Conservation (phyloP, 768 basidiomycete species). For the Rhodosporidiobolus odoratus region DNA sequence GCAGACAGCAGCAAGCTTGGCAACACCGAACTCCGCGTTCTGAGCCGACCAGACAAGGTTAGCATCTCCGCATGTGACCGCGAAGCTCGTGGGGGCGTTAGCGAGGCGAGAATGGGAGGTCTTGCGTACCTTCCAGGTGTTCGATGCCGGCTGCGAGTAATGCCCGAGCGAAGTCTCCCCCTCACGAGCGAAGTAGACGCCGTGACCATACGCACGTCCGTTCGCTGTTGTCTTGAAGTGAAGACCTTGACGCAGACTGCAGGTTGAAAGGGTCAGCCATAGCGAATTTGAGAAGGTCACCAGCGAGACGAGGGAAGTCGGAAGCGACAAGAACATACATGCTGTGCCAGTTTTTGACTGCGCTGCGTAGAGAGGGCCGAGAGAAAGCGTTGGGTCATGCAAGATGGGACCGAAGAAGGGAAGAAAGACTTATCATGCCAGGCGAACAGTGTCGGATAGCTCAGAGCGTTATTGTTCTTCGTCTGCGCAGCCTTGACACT, state of each 20-base stretch:
- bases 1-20: conserved; percentile 57
- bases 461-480: conserved; percentile 49
- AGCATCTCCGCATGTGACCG: too few relatives aligned
- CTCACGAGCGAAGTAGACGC: conserved; percentile 54
- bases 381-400: neutral
- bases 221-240: conserved; percentile 58
- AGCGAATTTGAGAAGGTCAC: neutral
- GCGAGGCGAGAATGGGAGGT: neutral
- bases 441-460: conserved; percentile 54
- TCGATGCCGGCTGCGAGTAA: conserved; percentile 42
- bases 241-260: conserved; percentile 60
- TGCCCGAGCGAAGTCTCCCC: conserved; percentile 17
- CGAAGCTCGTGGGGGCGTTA: too few relatives aligned
- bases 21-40: conserved; percentile 54
- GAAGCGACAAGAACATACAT: conserved; percentile 44
- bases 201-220: conserved; percentile 63
- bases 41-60: conserved; percentile 40
- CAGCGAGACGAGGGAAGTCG: neutral
- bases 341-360: conserved; percentile 63
- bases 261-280: neutral
- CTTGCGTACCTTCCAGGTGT: conserved; percentile 47
- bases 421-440: conserved; percentile 58
- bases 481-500: conserved; percentile 51
- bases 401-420: neutral
- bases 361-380: neutral